phyloP scores from a whole-genome alignment of 768 basidiomycete species.

The Punctularia strigosozonata region DNA sequence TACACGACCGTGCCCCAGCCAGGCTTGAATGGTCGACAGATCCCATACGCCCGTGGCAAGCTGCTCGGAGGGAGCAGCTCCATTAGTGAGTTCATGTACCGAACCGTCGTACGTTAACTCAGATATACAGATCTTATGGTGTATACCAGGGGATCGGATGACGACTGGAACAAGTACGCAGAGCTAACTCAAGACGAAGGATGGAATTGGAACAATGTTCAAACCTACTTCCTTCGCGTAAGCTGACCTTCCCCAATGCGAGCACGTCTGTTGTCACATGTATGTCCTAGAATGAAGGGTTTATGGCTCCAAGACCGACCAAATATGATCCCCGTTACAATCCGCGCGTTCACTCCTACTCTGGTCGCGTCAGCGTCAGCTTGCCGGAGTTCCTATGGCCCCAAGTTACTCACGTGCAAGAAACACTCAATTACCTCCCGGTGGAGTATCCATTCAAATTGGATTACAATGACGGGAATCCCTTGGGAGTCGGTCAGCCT shows the following conservation, averaged over 20 bases:
- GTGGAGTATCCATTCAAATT: conserved; percentile 28
- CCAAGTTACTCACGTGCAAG: conserved; percentile 19
- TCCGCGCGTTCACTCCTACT: conserved; percentile 24
- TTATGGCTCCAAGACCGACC: conserved; percentile 22
- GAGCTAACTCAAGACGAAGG: conserved; percentile 13
- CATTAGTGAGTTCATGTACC: conserved; percentile 15
- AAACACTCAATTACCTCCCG: conserved; percentile 21
- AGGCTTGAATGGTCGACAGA: conserved; percentile 8
- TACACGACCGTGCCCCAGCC: conserved; percentile 15
- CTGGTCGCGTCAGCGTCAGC: conserved; percentile 21
- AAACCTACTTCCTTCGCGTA: conserved; percentile 13
- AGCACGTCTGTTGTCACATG: too few relatives aligned
- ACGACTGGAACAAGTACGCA: conserved; percentile 16
- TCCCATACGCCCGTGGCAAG: conserved; percentile 13
- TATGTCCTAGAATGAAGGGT: conserved; percentile 26
- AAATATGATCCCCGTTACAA: conserved; percentile 25
- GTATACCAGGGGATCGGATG: conserved; percentile 15
- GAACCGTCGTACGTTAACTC: not conserved
- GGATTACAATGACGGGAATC: conserved; percentile 31
- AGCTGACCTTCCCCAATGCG: too few relatives aligned
- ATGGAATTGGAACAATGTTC: conserved; percentile 16
- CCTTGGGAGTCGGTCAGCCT: conserved; percentile 26
- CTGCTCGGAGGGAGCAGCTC: conserved; percentile 16
- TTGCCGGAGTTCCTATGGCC: conserved; percentile 20
- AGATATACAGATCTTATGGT: conserved; percentile 13